phyloP scores from a whole-genome alignment of 2,329 filamentous ascomycete species.

The Lomentospora prolificans region DNA sequence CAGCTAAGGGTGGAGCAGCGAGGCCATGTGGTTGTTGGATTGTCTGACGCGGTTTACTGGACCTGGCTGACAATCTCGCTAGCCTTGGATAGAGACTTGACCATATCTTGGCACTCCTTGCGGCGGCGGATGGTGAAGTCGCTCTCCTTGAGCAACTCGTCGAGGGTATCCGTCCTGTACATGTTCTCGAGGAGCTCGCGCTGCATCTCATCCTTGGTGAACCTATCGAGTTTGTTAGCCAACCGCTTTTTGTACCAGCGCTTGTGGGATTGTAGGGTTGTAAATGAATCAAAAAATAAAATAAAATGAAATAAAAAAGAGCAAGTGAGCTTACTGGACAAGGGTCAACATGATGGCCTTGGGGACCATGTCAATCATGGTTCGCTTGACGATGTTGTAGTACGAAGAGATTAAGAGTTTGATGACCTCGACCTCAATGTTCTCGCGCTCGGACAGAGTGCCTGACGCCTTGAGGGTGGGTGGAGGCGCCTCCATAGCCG shows the following conservation, averaged over 20 bases:
- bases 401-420: constrained; percentile 96
- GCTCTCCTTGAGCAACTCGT: constrained; percentile 93
- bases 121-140: constrained; percentile 90
- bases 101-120: constrained; percentile 99
- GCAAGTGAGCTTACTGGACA: constrained; percentile 68
- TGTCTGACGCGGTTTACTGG: constrained; percentile 33
- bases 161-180: constrained; percentile 84
- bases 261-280: too few species aligned
- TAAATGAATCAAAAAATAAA: too few species aligned
- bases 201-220: constrained; percentile 98
- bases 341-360: constrained; percentile 98
- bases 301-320: not conserved
- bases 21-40: not conserved
- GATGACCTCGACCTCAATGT: constrained; percentile 95
- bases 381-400: constrained; percentile 95
- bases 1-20: too few species aligned
- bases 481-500: constrained; percentile 96
- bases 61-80: constrained; percentile 91
- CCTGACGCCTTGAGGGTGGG: constrained; percentile 89
- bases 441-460: constrained; percentile 85
- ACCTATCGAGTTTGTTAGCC: constrained; percentile 37
- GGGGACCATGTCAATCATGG: constrained; percentile 99
- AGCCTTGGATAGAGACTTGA: constrained; percentile 80
- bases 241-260: not conserved
- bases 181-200: constrained; percentile 93